Conservation (phyloP, 2,329 filamentous ascomycete species). For the Boeremia lycopersici region DNA sequence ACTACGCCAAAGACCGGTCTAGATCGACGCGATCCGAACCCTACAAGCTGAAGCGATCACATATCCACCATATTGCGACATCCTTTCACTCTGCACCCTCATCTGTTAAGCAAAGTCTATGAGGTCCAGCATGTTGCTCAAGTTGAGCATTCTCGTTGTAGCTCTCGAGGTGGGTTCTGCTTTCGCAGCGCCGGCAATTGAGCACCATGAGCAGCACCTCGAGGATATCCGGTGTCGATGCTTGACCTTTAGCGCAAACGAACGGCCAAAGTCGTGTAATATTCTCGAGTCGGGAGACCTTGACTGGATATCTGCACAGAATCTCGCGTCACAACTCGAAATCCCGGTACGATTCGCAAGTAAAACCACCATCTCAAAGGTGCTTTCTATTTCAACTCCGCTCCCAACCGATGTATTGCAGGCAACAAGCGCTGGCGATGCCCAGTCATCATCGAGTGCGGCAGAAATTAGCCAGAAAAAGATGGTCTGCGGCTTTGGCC, state of each 20-base stretch:
- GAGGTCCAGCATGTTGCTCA: not conserved
- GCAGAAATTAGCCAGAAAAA: conserved; percentile 22
- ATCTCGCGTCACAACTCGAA: conserved; percentile 27
- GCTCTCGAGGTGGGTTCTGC: not conserved
- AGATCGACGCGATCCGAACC: conserved; percentile 10
- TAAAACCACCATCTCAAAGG: conserved; percentile 23
- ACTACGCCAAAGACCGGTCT: conserved; percentile 11
- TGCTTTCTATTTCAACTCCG: conserved; percentile 26
- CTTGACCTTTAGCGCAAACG: conserved; percentile 28
- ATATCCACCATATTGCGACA: not conserved
- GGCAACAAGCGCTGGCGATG: conserved; percentile 19
- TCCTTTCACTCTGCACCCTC: not conserved
- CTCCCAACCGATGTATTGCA: conserved; percentile 28
- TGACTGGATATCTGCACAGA: conserved; percentile 32
- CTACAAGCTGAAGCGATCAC: conserved; percentile 1
- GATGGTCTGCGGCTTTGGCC: conserved; percentile 33
- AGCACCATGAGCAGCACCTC: conserved; percentile 9
- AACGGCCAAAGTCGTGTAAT: conserved; percentile 27
- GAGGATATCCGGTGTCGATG: conserved; percentile 35
- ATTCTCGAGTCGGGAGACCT: conserved; percentile 28
- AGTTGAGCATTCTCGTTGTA: not conserved
- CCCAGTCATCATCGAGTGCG: conserved; percentile 1
- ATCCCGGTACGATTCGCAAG: conserved; percentile 35
- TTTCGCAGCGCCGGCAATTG: conserved; percentile 20
- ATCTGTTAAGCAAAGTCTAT: not conserved